A percentile compares a stretch with the other conserved stretches of the same genome.
phyloP scores from a whole-genome alignment of 352 stramenopile genomes.

The Pythium grandisporangium region DNA sequence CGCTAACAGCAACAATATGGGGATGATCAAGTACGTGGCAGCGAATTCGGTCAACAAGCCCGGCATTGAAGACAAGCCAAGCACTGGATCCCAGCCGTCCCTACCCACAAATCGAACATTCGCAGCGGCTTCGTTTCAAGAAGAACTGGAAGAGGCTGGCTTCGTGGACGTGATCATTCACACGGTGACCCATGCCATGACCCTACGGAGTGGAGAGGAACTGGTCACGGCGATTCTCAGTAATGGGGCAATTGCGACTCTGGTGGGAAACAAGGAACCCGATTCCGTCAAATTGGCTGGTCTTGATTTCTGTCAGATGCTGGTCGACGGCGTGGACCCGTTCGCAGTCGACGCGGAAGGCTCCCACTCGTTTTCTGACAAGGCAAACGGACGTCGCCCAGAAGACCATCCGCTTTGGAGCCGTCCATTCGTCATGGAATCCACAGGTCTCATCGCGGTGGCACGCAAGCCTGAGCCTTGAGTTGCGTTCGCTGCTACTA shows the following conservation, averaged over 20 bases:
- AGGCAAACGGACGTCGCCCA: background rate
- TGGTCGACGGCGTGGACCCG: conserved; percentile 6
- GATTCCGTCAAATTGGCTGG: conserved; percentile 1
- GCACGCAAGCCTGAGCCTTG: too few relatives aligned
- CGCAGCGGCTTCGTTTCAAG: conserved; percentile 2
- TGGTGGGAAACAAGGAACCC: conserved; percentile 1
- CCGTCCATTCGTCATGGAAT: background rate
- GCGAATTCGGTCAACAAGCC: conserved; percentile 1
- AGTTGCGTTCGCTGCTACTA: too few relatives aligned
- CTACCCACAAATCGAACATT: conserved; percentile 4
- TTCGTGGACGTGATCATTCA: conserved; percentile 6
- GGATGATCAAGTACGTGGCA: conserved; percentile 1
- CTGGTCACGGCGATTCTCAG: conserved; percentile 2
- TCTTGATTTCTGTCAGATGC: conserved; percentile 7
- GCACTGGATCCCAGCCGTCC: background rate
- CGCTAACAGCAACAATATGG: conserved; percentile 1
- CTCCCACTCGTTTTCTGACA: background rate
- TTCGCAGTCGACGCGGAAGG: background rate
- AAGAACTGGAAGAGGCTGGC: conserved; percentile 7
- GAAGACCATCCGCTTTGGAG: background rate
- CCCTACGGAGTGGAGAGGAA: conserved; percentile 8
- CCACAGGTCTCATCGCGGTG: too few relatives aligned
- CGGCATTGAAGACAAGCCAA: background rate
- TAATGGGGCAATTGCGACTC: background rate
- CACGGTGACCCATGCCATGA: conserved; percentile 5